A percentile compares a stretch with the other conserved stretches of the same genome.
Conservation (phyloP, 805 yeast species). For the Ascoidea asiatica region DNA sequence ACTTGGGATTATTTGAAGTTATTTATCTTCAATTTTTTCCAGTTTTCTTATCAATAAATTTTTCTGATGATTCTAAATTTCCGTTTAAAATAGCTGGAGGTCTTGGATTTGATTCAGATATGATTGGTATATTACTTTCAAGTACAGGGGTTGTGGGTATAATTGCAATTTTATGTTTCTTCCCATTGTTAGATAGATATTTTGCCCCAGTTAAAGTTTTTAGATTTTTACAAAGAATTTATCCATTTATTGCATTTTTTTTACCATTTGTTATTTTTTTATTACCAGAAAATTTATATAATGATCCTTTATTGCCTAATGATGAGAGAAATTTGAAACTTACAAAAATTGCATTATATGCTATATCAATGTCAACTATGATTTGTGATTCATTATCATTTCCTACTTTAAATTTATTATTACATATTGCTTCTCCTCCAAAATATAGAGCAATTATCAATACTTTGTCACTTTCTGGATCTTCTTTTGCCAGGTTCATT, state of each 20-base stretch:
- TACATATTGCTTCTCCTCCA: slow-evolving; percentile 30
- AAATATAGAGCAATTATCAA: slow-evolving; percentile 33
- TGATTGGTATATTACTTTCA: slow-evolving; percentile 31
- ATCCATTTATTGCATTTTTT: slow-evolving; percentile 25
- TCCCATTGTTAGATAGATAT: slow-evolving; percentile 29
- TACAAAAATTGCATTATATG: slow-evolving; percentile 5
- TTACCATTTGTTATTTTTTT: slow-evolving; percentile 30
- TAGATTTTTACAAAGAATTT: slow-evolving; percentile 20
- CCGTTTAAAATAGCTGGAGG: slow-evolving; percentile 34
- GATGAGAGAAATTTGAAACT: background rate
- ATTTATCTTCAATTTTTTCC: slow-evolving; percentile 45
- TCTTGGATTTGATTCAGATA: slow-evolving; percentile 23
- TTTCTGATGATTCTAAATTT: slow-evolving; percentile 20
- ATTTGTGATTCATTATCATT: slow-evolving; percentile 25
- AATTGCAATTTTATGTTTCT: slow-evolving; percentile 26
- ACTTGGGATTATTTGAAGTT: slow-evolving; percentile 22
- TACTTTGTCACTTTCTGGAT: slow-evolving; percentile 28
- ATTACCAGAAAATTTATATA: slow-evolving; percentile 13
- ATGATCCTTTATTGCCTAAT: no score
- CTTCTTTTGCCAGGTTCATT: slow-evolving; percentile 32
- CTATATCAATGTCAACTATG: slow-evolving; percentile 13
- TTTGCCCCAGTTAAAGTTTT: slow-evolving; percentile 28
- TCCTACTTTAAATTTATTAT: slow-evolving; percentile 30
- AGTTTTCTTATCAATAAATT: slow-evolving; percentile 30
- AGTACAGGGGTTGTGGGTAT: slow-evolving; percentile 30